A percentile compares a stretch with the other conserved stretches of the same genome.
phyloP scores from a whole-genome alignment of 371 early-diverging fungal genomes.

The Sporodiniella umbellata region DNA sequence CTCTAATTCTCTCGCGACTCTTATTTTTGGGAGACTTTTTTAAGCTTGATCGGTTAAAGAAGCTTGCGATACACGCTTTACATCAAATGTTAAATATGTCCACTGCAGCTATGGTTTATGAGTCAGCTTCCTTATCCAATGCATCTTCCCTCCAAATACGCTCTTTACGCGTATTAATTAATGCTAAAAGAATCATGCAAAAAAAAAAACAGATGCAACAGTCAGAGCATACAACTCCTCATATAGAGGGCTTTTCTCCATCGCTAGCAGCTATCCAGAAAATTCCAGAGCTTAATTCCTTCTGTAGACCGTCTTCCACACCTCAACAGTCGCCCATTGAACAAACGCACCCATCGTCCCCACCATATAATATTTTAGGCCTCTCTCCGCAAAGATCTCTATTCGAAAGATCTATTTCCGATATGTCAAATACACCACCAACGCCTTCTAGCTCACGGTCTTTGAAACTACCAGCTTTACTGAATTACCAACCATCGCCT shows the following conservation, averaged over 20 bases:
- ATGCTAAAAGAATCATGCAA: constrained; percentile 43
- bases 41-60: constrained; percentile 50
- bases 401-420: constrained; percentile 7
- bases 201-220: constrained; percentile 15
- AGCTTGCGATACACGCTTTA: constrained; percentile 47
- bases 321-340: constrained; percentile 9
- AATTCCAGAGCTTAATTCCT: too few species aligned
- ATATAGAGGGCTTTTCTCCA: too few species aligned
- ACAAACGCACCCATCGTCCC: constrained; percentile 3
- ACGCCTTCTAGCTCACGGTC: background rate
- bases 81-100: constrained; percentile 57
- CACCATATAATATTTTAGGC: background rate
- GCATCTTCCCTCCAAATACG: constrained; percentile 51
- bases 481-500: constrained; percentile 7
- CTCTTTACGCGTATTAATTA: constrained; percentile 45
- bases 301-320: background rate
- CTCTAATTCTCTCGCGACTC: constrained; percentile 54
- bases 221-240: background rate
- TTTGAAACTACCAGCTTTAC: constrained; percentile 12
- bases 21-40: constrained; percentile 55
- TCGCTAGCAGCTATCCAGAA: too few species aligned
- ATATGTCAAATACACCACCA: constrained; percentile 2
- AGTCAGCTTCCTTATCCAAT: constrained; percentile 49
- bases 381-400: constrained; percentile 2
- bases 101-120: constrained; percentile 60